Conservation (phyloP, 441 rosid species). For the Mallotus repandus region DNA sequence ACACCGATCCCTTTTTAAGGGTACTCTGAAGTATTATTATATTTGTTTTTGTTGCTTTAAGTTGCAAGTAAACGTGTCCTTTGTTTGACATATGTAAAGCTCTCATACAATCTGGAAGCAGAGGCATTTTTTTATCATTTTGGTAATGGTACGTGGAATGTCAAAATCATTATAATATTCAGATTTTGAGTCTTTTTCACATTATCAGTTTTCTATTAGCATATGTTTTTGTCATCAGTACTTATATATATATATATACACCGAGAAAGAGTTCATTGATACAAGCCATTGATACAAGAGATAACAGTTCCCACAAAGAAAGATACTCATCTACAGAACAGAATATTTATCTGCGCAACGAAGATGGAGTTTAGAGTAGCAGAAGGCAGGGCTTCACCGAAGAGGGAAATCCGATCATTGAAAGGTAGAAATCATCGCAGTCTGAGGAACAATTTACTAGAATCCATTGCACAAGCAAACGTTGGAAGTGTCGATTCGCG, state of each 20-base stretch:
- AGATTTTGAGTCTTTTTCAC: neutral
- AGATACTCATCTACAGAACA: no score
- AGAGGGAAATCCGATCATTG: slow-evolving; percentile 9
- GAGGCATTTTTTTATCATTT: neutral
- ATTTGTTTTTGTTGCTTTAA: neutral
- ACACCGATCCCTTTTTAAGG: neutral
- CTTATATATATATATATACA: slow-evolving; percentile 19
- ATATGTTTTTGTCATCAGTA: neutral
- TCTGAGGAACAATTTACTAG: slow-evolving; percentile 28
- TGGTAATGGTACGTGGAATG: neutral
- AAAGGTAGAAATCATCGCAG: slow-evolving; percentile 19
- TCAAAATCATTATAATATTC: slow-evolving; percentile 8
- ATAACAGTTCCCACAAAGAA: neutral
- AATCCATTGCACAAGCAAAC: slow-evolving; percentile 26
- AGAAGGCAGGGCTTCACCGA: slow-evolving; percentile 25
- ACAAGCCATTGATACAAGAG: neutral
- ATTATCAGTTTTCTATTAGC: neutral
- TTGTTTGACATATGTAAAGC: neutral
- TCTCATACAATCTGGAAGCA: neutral
- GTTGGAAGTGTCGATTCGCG: slow-evolving; percentile 25
- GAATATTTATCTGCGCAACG: no score
- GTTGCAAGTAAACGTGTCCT: neutral
- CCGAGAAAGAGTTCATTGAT: neutral
- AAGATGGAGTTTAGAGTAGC: slow-evolving; percentile 20
- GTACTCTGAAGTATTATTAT: neutral